Base-by-base conservation (phyloP, 2,329 filamentous ascomycete genomes). In the Mariannaea elegans region DNA sequence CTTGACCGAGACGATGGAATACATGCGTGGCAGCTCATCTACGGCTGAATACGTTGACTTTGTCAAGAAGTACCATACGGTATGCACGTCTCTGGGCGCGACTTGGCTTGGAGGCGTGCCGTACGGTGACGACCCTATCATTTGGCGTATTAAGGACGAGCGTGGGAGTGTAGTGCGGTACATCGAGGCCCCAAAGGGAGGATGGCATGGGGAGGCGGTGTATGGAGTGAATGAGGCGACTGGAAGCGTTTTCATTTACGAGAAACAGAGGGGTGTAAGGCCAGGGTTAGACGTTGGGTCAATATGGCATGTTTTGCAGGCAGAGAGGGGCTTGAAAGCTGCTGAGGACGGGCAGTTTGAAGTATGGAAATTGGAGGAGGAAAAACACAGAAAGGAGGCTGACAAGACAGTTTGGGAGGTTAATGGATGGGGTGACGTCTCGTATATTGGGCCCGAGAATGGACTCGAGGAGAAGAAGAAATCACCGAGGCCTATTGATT, bases 101-200 rank as follows among this genome's bases (percentile, higher is more conserved):
- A 29, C 27, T 13, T 56, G 53, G 53, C 38, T 56, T 8, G 53
- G 53, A n/a, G 53, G 46, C 16, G 53, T 44, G 27, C 53, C 46
- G 7, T 50, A 56, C 21, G 53, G 46, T 14, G 53, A 50, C 7
- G 38, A 56, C 19, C 36, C 53, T 2, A n/a, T 56, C 10, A 41
- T 55, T 16, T 56, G 53, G 53, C 53, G 53, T 4, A 36, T 56
- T 7, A 44, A 56, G 13, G 36, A 50, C 14, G 34, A 14, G 19
- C 14, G 23, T 2, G 53, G 36, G 1, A 27, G 18, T 3, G 14
- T 56, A 8, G 29, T 36, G 46, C 45, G 53, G n/a, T 49, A 50
- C 10, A 29, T 56, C 9, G 12, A 50, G 21, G 18, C 7, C 8
- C 32, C 18, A n/a, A 12, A 16, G 9, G 9, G 3, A 12, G 24